These are phyloP conservation scores for Pelargonium australe DNA, from an alignment of 441 rosid genomes.

Conservation along the genomic window DNA sequence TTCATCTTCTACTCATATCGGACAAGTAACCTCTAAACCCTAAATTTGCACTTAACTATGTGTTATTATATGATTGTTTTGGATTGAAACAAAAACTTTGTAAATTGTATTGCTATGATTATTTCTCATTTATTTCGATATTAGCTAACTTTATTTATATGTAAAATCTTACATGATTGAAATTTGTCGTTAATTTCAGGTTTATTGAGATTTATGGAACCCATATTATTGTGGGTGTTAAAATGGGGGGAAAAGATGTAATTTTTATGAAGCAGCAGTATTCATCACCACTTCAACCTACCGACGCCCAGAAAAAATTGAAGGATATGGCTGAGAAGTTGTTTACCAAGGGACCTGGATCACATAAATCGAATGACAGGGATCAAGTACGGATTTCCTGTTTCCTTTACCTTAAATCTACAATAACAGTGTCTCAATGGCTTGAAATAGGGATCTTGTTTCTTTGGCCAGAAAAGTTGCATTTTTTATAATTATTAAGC, in stretches of 20 bases:
- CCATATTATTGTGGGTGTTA: constrained; percentile 79
- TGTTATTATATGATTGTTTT: not conserved
- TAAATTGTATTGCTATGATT: not conserved
- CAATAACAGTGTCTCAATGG: not conserved
- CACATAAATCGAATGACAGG: constrained; percentile 30
- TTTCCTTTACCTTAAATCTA: not conserved
- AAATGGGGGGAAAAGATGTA: constrained; percentile 97
- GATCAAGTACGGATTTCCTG: not conserved
- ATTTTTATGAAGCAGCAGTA: constrained; percentile 77
- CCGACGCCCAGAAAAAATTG: constrained; percentile 64
- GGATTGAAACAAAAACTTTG: not conserved
- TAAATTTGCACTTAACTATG: not conserved
- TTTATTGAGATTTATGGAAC: constrained; percentile 84
- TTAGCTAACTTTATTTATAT: not conserved
- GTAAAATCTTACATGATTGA: not conserved
- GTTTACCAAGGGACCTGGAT: constrained; percentile 51
- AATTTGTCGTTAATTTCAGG: constrained; percentile 31
- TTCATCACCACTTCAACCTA: constrained; percentile 65
- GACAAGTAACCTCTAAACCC: too few species aligned
- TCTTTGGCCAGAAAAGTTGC: too few species aligned
- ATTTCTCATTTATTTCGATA: not conserved
- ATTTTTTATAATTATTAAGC: not conserved
- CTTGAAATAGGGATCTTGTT: not conserved
- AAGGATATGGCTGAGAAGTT: constrained; percentile 83
- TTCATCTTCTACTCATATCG: too few species aligned